phyloP scores from a whole-genome alignment of 31 red algal species.

The Porphyra umbilicalis region DNA sequence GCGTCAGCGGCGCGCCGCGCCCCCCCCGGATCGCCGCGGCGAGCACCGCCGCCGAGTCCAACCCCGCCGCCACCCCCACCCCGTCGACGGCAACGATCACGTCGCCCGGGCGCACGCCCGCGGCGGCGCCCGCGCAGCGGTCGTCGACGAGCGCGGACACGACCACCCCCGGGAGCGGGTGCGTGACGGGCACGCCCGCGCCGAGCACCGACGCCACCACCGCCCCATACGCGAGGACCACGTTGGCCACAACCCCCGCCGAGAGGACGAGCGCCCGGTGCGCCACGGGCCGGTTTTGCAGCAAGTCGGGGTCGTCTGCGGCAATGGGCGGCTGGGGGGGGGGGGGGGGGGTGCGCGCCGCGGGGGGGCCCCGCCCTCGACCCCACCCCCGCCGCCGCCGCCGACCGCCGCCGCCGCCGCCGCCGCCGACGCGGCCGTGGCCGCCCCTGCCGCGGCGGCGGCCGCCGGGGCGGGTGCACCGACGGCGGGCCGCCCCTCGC shows the following conservation, averaged over 20 bases:
- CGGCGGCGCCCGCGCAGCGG: constrained; percentile 36
- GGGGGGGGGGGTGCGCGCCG: too few species aligned
- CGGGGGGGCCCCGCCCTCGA: too few species aligned
- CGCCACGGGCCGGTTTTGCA: constrained; percentile 66
- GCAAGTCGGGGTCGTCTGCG: constrained; percentile 63
- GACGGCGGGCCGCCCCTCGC: not conserved
- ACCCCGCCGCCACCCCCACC: constrained; percentile 6
- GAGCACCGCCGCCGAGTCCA: constrained; percentile 35
- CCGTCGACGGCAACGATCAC: constrained; percentile 74
- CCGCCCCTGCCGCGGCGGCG: not conserved
- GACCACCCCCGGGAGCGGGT: constrained; percentile 49
- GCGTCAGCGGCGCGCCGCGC: constrained; percentile 13
- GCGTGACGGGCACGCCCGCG: constrained; percentile 43
- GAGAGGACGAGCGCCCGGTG: constrained; percentile 70
- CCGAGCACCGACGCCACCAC: constrained; percentile 40
- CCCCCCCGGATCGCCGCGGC: constrained; percentile 30
- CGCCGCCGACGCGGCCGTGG: constrained; percentile 21
- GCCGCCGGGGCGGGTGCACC: not conserved
- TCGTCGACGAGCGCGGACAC: constrained; percentile 55
- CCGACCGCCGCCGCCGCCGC: constrained; percentile 15
- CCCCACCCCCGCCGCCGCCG: too few species aligned
- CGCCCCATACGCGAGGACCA: constrained; percentile 58
- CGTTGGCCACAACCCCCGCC: constrained; percentile 86
- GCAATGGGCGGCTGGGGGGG: too few species aligned
- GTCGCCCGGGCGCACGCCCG: constrained; percentile 57